Conservation (phyloP, 169 alveolate genomes). For the Eimeria praecox region DNA sequence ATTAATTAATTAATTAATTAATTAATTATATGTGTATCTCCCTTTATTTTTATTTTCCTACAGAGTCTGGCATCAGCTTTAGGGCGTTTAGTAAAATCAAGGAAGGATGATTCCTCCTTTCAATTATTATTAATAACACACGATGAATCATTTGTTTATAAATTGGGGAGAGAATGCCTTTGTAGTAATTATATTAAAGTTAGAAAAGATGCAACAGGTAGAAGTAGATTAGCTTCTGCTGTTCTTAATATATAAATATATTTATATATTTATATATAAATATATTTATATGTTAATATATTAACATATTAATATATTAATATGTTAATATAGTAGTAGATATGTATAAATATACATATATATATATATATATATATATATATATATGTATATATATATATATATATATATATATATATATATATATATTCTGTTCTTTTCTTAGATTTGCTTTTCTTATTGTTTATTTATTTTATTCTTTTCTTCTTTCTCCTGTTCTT, state of each 20-base stretch:
- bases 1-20: too few relatives aligned
- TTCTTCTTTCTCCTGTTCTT: too few relatives aligned
- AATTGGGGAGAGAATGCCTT: constrained; percentile 78
- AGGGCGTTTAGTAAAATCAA: constrained; percentile 84
- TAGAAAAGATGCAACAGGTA: constrained; percentile 63
- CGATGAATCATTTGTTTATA: constrained; percentile 97
- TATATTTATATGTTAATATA: too few relatives aligned
- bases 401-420: too few relatives aligned
- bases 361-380: neutral
- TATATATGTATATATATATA: too few relatives aligned
- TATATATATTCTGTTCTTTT: too few relatives aligned
- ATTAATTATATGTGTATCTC: too few relatives aligned
- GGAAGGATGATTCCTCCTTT: constrained; percentile 83
- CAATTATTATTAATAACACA: constrained; percentile 97
- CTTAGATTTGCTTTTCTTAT: too few relatives aligned
- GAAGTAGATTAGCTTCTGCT: neutral
- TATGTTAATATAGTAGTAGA: too few relatives aligned
- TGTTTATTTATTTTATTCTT: too few relatives aligned
- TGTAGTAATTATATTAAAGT: constrained; percentile 81
- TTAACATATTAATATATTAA: too few relatives aligned
- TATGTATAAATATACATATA: neutral
- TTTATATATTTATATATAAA: neutral
- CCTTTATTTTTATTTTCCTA: too few relatives aligned
- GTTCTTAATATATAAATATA: neutral
- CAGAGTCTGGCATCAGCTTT: constrained; percentile 83